Conservation (phyloP, 805 yeast species). For the Yarrowia bubula region DNA sequence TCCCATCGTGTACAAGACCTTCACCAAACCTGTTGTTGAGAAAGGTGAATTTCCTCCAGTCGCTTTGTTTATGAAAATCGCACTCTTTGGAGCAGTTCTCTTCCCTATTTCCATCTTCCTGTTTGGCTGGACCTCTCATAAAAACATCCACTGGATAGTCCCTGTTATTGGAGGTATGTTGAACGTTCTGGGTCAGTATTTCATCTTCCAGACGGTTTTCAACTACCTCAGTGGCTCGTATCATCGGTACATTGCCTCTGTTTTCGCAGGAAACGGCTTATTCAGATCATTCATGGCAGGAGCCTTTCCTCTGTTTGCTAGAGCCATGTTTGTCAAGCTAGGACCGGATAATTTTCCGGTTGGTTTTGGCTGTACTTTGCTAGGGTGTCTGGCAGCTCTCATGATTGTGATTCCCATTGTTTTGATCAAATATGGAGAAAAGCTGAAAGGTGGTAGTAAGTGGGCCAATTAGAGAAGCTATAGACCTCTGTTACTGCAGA, state of each 20-base stretch:
- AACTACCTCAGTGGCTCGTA: slow-evolving; percentile 51
- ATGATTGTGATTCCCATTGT: slow-evolving; percentile 6
- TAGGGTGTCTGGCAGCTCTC: slow-evolving; percentile 36
- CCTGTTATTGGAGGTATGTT: slow-evolving; percentile 48
- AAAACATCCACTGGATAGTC: slow-evolving; percentile 49
- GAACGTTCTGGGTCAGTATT: slow-evolving; percentile 44
- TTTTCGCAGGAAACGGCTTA: slow-evolving; percentile 53
- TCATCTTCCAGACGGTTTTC: slow-evolving; percentile 53
- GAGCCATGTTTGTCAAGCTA: slow-evolving; percentile 50
- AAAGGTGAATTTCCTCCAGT: slow-evolving; percentile 14
- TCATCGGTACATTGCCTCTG: slow-evolving; percentile 52
- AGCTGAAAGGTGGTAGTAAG: not conserved
- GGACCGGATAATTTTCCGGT: slow-evolving; percentile 47
- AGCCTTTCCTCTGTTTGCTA: slow-evolving; percentile 59
- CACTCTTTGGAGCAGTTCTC: slow-evolving; percentile 44
- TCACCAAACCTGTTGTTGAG: not conserved
- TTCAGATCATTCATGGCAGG: slow-evolving; percentile 52
- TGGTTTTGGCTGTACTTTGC: slow-evolving; percentile 51
- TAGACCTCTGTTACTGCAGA: too few relatives aligned
- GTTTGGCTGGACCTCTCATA: slow-evolving; percentile 51
- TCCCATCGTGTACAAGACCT: not conserved
- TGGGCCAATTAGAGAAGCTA: slow-evolving; percentile 10
- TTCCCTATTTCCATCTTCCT: slow-evolving; percentile 48
- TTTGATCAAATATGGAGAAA: not conserved
- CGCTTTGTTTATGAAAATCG: slow-evolving; percentile 29